These are phyloP conservation scores for Saccharomycopsis javanensis DNA, from an alignment of 805 yeast species.

Conservation along the genomic window DNA sequence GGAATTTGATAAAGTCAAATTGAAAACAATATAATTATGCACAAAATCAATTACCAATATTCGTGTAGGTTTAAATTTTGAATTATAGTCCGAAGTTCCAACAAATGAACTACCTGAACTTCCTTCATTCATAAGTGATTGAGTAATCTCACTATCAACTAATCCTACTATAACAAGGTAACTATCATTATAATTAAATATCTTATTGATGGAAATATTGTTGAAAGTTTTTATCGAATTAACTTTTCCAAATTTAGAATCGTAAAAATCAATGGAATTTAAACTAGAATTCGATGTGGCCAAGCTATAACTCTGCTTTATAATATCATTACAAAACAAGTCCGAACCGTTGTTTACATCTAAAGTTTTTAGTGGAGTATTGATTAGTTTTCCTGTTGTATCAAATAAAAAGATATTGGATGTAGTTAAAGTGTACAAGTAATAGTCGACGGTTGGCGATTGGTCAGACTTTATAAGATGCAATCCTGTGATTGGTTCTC, in stretches of 20 bases:
- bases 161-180: slow-evolving; percentile 55
- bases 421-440: slow-evolving; percentile 66
- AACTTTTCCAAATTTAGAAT: slow-evolving; percentile 15
- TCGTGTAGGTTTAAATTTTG: slow-evolving; percentile 13
- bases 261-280: slow-evolving; percentile 17
- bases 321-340: slow-evolving; percentile 37
- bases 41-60: slow-evolving; percentile 52
- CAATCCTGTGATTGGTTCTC: slow-evolving; percentile 76
- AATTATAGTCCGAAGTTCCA: slow-evolving; percentile 5
- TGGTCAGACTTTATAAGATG: slow-evolving; percentile 33
- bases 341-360: slow-evolving; percentile 40
- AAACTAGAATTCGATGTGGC: slow-evolving; percentile 6
- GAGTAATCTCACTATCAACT: slow-evolving; percentile 24
- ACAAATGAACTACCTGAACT: slow-evolving; percentile 17
- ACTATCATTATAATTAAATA: slow-evolving; percentile 12
- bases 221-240: slow-evolving; percentile 17
- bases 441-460: slow-evolving; percentile 14
- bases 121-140: slow-evolving; percentile 5
- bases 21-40: slow-evolving; percentile 63
- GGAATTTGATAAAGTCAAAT: slow-evolving; percentile 55
- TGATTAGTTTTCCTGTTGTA: slow-evolving; percentile 71
- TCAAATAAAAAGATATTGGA: slow-evolving; percentile 59
- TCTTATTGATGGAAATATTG: slow-evolving; percentile 13
- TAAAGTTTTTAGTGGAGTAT: slow-evolving; percentile 43
- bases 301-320: slow-evolving; percentile 20